Percentiles rank a stretch among this genome's conserved stretches.
Evolutionary conservation across 495 filamentous ascomycete genomes (phyloP).

Genomic region (Trichocladium uniseriatum): DNA sequence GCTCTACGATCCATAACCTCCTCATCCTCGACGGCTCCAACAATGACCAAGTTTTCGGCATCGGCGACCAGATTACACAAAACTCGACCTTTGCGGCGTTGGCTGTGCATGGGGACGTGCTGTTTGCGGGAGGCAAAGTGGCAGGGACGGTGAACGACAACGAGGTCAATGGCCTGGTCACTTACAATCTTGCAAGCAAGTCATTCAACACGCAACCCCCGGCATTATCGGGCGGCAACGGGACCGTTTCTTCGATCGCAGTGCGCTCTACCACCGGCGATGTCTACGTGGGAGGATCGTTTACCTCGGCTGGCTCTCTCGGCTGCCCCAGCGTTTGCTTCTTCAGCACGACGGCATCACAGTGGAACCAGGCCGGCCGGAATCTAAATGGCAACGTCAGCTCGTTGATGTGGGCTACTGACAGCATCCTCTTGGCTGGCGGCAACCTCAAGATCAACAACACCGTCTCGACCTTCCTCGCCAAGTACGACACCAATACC

Average conservation of each 20-base stretch:
- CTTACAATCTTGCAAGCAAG: conserved; percentile 61
- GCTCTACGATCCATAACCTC: conserved; percentile 66
- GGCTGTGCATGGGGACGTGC: conserved; percentile 52
- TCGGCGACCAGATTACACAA: conserved; percentile 53
- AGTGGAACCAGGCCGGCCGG: conserved; percentile 71
- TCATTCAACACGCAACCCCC: conserved; percentile 61
- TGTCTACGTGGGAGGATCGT: conserved; percentile 80
- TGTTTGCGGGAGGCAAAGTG: conserved; percentile 77
- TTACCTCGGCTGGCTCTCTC: conserved; percentile 71
- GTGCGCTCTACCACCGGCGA: conserved; percentile 55
- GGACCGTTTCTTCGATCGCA: conserved; percentile 66
- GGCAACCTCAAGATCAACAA: conserved; percentile 63
- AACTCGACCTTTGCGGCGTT: conserved; percentile 71
- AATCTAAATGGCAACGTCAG: conserved; percentile 59
- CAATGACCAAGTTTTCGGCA: conserved; percentile 56
- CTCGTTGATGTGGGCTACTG: conserved; percentile 63
- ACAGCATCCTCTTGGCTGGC: conserved; percentile 59
- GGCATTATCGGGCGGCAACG: conserved; percentile 54
- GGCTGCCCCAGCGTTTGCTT: conserved; percentile 74
- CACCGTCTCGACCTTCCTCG: conserved; percentile 52
- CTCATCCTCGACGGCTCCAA: conserved; percentile 55
- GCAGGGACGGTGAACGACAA: conserved; percentile 57
- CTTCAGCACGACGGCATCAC: conserved; percentile 53
- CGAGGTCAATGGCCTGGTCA: conserved; percentile 61
- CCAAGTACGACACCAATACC: conserved; percentile 58